phyloP scores from a whole-genome alignment of 495 filamentous ascomycete species.

The Immersiella caudata region DNA sequence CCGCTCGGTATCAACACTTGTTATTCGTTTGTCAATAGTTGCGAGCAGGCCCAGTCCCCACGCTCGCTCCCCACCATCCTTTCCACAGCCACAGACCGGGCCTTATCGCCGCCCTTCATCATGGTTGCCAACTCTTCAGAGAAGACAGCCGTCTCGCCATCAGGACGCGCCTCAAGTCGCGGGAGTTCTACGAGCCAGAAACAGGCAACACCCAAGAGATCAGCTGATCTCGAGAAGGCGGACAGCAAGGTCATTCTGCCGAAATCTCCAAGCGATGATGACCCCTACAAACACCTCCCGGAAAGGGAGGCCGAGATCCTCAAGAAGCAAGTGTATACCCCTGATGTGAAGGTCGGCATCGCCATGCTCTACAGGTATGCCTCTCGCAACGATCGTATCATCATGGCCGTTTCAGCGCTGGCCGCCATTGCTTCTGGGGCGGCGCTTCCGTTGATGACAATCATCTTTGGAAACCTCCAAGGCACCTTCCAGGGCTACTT shows the following conservation, averaged over 20 bases:
- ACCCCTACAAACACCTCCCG: constrained; percentile 59
- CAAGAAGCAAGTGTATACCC: constrained; percentile 70
- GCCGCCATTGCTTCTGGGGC: constrained; percentile 78
- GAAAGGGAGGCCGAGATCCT: constrained; percentile 65
- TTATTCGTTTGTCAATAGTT: neutral
- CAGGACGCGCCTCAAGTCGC: constrained; percentile 38
- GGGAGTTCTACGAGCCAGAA: constrained; percentile 40
- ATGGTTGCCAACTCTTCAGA: constrained; percentile 37
- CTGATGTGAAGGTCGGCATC: constrained; percentile 64
- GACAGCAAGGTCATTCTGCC: constrained; percentile 52
- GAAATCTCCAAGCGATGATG: constrained; percentile 46
- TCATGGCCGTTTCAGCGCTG: constrained; percentile 67
- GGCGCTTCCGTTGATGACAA: constrained; percentile 84
- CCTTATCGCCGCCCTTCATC: neutral
- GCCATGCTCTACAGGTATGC: constrained; percentile 79
- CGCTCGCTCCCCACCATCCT: neutral
- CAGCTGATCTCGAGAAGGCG: constrained; percentile 43
- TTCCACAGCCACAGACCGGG: neutral
- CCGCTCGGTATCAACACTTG: neutral
- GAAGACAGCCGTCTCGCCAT: constrained; percentile 28
- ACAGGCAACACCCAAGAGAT: constrained; percentile 12
- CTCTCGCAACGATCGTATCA: constrained; percentile 69
- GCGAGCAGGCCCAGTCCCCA: neutral
- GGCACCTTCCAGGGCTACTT: constrained; percentile 71
- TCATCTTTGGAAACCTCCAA: constrained; percentile 78